A percentile compares a stretch with the other conserved stretches of the same genome.
phyloP scores from a whole-genome alignment of 768 basidiomycete species.

The Amanita pallidorosea region DNA sequence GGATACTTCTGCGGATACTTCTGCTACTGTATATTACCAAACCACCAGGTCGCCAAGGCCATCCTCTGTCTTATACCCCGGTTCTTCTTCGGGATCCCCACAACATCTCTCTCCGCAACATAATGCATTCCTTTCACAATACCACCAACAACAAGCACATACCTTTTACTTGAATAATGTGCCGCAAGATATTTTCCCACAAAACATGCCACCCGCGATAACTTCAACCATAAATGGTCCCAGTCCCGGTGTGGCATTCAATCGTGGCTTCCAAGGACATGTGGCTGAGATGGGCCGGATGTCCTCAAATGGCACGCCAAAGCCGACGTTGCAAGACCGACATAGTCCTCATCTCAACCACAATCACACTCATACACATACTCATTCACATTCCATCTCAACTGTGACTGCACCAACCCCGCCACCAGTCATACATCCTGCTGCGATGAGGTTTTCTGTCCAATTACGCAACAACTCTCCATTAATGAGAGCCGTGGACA shows the following conservation, averaged over 20 bases:
- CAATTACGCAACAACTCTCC: conserved; percentile 3
- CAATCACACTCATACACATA: conserved; percentile 22
- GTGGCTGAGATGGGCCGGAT: background rate
- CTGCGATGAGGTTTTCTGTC: conserved; percentile 15
- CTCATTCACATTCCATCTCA: conserved; percentile 37
- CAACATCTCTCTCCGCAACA: conserved; percentile 14
- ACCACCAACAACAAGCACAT: conserved; percentile 16
- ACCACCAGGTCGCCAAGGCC: conserved; percentile 41
- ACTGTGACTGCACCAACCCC: conserved; percentile 37
- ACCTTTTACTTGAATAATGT: conserved; percentile 14
- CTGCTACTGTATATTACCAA: conserved; percentile 59
- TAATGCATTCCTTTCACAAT: conserved; percentile 23
- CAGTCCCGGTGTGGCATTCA: conserved; percentile 11
- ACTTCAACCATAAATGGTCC: conserved; percentile 22
- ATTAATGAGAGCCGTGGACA: conserved; percentile 7
- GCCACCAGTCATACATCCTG: conserved; percentile 13
- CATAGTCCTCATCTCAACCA: conserved; percentile 5
- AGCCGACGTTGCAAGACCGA: conserved; percentile 17
- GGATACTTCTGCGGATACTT: background rate
- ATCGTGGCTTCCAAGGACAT: background rate
- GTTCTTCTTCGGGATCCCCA: conserved; percentile 21
- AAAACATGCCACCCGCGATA: conserved; percentile 28
- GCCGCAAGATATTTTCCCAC: conserved; percentile 32
- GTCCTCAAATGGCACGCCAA: conserved; percentile 28
- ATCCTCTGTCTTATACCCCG: conserved; percentile 31